Evolutionary conservation across 345 rosid genomes (phyloP).

Genomic region (Gossypium herbaceum): DNA sequence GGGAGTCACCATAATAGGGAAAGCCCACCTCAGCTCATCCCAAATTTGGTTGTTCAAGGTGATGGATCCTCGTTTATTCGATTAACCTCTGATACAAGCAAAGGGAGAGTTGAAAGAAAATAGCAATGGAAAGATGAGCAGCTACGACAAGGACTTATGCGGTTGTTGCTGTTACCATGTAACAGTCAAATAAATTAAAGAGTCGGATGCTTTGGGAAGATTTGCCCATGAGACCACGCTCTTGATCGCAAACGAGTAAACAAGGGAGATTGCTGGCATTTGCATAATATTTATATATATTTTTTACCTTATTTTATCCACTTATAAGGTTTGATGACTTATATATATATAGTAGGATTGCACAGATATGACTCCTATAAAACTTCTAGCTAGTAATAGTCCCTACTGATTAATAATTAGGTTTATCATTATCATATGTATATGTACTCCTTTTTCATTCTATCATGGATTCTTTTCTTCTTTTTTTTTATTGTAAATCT

Average conservation of each 20-base stretch:
- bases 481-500: neutral
- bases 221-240: neutral
- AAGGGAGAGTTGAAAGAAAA: slow-evolving; percentile 45
- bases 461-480: neutral
- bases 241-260: neutral
- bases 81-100: slow-evolving; percentile 62
- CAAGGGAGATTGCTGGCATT: neutral
- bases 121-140: neutral
- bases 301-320: no score
- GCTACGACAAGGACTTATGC: slow-evolving; percentile 14
- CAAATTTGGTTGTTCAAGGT: slow-evolving; percentile 56
- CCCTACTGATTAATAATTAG: neutral
- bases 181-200: slow-evolving; percentile 19
- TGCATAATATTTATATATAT: no score
- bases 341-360: neutral
- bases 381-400: neutral
- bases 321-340: neutral
- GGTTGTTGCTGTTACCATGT: slow-evolving; percentile 23
- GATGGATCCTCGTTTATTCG: slow-evolving; percentile 60
- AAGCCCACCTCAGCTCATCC: slow-evolving; percentile 49
- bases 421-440: neutral
- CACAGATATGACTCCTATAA: neutral
- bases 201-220: slow-evolving; percentile 18
- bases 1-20: slow-evolving; percentile 18
- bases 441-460: neutral